phyloP scores from a whole-genome alignment of 495 filamentous ascomycete species.

The Aspergillus nanangensis region DNA sequence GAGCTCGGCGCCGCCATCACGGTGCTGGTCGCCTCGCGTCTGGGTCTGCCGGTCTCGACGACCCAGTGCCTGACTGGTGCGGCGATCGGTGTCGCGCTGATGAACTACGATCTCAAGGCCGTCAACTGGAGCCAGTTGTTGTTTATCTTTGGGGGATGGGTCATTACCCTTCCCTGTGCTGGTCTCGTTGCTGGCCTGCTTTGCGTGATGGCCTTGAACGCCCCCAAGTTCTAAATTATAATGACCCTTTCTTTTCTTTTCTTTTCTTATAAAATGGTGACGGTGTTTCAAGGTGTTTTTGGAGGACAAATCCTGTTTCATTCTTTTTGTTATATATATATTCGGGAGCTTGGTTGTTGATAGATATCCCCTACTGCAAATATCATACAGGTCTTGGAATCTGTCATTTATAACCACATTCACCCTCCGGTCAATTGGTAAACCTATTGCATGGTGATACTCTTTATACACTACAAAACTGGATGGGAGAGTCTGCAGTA shows the following conservation, averaged over 20 bases:
- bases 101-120: conserved; percentile 34
- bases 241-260: background rate
- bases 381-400: no score
- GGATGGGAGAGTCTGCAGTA: no score
- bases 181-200: conserved; percentile 30
- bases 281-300: background rate
- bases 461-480: no score
- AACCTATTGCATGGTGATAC: no score
- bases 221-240: conserved; percentile 25
- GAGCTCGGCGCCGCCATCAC: conserved; percentile 68
- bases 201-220: conserved; percentile 35
- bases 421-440: no score
- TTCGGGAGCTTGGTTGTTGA: background rate
- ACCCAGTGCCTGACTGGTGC: conserved; percentile 39
- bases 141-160: conserved; percentile 34
- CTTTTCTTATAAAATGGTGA: no score
- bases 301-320: no score
- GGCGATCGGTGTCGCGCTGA: conserved; percentile 32
- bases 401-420: no score
- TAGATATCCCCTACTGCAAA: background rate
- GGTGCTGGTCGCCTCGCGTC: conserved; percentile 59
- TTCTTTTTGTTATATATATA: background rate
- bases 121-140: conserved; percentile 35
- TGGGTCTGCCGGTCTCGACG: conserved; percentile 40
- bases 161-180: conserved; percentile 36